These are phyloP conservation scores for Alloteropsis semialata DNA, from an alignment of 176 grass and related monocot genomes.

Conservation along the genomic window DNA sequence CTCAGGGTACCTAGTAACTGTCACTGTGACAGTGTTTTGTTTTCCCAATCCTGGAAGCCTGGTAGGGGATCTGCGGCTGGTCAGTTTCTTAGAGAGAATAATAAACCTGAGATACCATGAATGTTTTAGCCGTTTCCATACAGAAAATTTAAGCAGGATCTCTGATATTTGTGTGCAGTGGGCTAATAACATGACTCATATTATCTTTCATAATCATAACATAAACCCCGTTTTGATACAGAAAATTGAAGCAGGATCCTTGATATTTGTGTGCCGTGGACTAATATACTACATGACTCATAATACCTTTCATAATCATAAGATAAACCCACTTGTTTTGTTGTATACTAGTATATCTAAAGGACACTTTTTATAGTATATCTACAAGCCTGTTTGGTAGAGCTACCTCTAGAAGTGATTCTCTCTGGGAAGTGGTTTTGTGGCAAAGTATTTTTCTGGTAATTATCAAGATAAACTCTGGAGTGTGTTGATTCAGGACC, in stretches of 20 bases:
- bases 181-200: neutral
- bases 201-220: too few species aligned
- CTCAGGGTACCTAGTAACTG: neutral
- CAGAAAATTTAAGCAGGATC: neutral
- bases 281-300: neutral
- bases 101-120: neutral
- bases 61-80: neutral
- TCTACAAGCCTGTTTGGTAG: too few species aligned
- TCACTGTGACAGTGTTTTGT: too few species aligned
- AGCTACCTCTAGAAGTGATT: too few species aligned
- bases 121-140: neutral
- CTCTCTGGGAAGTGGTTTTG: too few species aligned
- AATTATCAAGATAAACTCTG: too few species aligned
- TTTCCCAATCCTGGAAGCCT: too few species aligned
- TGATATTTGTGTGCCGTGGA: neutral
- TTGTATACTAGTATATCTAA: neutral
- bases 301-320: neutral
- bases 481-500: too few species aligned
- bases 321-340: neutral
- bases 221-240: neutral
- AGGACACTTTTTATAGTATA: too few species aligned
- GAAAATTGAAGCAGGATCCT: neutral
- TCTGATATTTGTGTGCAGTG: neutral
- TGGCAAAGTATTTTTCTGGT: too few species aligned
- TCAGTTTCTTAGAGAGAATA: neutral